Percentiles rank a stretch among this genome's conserved stretches.
phyloP scores from a whole-genome alignment of 1,284 basidiomycete species.

The Ustilago xerochloae region DNA sequence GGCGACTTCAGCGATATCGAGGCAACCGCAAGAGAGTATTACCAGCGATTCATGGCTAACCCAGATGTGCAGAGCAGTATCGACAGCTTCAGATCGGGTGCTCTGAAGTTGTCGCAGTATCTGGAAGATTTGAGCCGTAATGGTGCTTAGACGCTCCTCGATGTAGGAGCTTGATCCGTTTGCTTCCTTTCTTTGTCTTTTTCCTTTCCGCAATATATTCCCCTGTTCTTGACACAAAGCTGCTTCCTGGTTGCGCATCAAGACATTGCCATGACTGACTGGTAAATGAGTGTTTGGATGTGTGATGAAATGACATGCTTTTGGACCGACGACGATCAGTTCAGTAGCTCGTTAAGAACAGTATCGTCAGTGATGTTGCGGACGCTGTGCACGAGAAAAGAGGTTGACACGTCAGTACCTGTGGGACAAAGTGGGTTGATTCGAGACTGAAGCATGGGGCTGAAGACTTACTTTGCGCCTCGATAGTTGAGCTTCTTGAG shows the following conservation, averaged over 20 bases:
- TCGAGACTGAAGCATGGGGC: neutral
- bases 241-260: too few species aligned
- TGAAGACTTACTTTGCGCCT: slow-evolving; percentile 75
- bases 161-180: neutral
- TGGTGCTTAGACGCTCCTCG: slow-evolving; percentile 45
- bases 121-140: slow-evolving; percentile 67
- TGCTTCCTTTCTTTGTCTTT: neutral
- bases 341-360: slow-evolving; percentile 59
- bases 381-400: slow-evolving; percentile 23
- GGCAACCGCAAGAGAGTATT: slow-evolving; percentile 64
- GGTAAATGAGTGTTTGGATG: neutral
- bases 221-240: too few species aligned
- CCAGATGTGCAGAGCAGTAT: slow-evolving; percentile 67
- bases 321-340: slow-evolving; percentile 15
- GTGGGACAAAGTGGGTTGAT: too few species aligned
- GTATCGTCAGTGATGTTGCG: slow-evolving; percentile 60
- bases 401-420: slow-evolving; percentile 1
- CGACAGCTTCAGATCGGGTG: slow-evolving; percentile 64
- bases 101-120: slow-evolving; percentile 66
- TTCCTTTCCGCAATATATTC: slow-evolving; percentile 11
- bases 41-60: slow-evolving; percentile 66
- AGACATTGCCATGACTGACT: too few species aligned
- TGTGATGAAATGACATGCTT: slow-evolving; percentile 13
- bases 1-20: slow-evolving; percentile 65
- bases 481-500: slow-evolving; percentile 91